A percentile compares a stretch with the other conserved stretches of the same genome.
Conservation (phyloP, 169 alveolate genomes). For the Cyclospora cayetanensis region DNA sequence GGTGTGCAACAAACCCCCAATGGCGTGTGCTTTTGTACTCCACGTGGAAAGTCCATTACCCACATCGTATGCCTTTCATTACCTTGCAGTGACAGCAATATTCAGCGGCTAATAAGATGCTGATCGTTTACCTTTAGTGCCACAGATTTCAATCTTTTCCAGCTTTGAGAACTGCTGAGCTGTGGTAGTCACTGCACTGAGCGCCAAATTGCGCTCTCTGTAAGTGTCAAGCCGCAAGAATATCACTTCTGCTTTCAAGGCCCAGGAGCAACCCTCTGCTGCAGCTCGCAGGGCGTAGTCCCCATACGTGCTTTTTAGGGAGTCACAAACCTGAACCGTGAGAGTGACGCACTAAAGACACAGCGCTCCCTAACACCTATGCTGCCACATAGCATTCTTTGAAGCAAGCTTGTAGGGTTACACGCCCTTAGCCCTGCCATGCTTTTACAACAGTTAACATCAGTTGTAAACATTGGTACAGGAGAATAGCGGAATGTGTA, state of each 20-base stretch:
- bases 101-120: too few species aligned
- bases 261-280: conserved; percentile 82
- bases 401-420: too few species aligned
- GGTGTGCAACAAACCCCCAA: too few species aligned
- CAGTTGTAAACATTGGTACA: too few species aligned
- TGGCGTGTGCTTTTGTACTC: too few species aligned
- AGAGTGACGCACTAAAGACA: not conserved
- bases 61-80: too few species aligned
- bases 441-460: too few species aligned
- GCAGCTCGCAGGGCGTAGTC: conserved; percentile 76
- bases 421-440: too few species aligned
- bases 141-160: conserved; percentile 92
- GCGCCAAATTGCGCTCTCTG: conserved; percentile 93
- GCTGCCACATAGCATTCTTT: too few species aligned
- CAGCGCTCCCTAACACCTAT: not conserved
- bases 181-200: conserved; percentile 90
- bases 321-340: conserved; percentile 81
- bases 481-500: too few species aligned
- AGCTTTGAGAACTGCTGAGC: conserved; percentile 90
- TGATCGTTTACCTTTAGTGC: conserved; percentile 92
- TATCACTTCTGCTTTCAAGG: conserved; percentile 88
- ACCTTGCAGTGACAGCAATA: too few species aligned
- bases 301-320: conserved; percentile 90
- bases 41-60: too few species aligned
- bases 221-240: conserved; percentile 93